A percentile compares a stretch with the other conserved stretches of the same genome.
These are phyloP conservation scores for Aureobasidium sp. DNA, from an alignment of 2,329 filamentous ascomycete genomes.

Conservation along the genomic window DNA sequence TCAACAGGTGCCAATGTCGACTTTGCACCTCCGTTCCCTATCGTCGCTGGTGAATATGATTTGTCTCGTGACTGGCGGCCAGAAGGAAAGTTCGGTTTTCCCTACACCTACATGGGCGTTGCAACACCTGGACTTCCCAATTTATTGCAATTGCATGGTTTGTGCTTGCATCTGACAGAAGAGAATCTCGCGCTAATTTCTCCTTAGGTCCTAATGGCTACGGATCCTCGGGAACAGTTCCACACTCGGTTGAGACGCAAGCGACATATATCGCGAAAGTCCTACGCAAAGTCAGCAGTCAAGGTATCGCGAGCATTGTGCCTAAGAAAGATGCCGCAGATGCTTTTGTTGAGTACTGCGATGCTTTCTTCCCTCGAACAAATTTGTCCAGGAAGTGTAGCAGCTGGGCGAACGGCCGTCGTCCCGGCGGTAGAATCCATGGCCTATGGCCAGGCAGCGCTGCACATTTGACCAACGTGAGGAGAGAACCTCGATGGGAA, in stretches of 20 bases:
- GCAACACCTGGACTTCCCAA: conserved; percentile 62
- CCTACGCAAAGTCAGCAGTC: conserved; percentile 57
- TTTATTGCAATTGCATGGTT: conserved; percentile 55
- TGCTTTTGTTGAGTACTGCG: conserved; percentile 30
- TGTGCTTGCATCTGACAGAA: conserved; percentile 13
- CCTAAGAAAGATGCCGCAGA: conserved; percentile 53
- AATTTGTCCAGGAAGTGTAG: conserved; percentile 57
- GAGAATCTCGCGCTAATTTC: neutral
- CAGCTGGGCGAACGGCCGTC: conserved; percentile 65
- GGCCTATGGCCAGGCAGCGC: conserved; percentile 65
- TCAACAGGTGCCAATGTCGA: conserved; percentile 26
- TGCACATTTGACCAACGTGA: conserved; percentile 52
- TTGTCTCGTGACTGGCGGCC: conserved; percentile 52
- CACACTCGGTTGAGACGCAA: conserved; percentile 60
- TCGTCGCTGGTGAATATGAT: conserved; percentile 49
- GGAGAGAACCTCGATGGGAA: conserved; percentile 52
- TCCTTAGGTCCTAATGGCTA: conserved; percentile 44
- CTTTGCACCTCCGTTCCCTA: conserved; percentile 46
- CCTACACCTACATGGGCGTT: conserved; percentile 60
- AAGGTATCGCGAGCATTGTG: conserved; percentile 57
- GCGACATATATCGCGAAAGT: conserved; percentile 59
- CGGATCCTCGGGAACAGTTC: conserved; percentile 58
- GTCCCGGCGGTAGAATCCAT: conserved; percentile 56
- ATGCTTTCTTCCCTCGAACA: conserved; percentile 46
- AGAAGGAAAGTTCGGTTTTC: conserved; percentile 52